Conservation (phyloP, 1,284 basidiomycete species). For the Phaffia rhodozyma region DNA sequence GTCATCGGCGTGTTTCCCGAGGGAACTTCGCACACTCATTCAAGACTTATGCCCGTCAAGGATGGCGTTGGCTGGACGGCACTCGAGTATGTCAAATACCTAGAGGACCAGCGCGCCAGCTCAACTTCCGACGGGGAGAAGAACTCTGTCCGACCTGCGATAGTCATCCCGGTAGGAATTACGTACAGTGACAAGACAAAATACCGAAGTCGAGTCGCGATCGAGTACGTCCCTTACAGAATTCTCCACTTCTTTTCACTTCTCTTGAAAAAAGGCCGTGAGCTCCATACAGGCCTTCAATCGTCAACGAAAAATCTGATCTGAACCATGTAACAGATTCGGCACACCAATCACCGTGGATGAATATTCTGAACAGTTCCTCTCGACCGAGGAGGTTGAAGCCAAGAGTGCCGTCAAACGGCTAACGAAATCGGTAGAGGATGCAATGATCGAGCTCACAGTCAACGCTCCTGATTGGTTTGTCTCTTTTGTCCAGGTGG, state of each 20-base stretch:
- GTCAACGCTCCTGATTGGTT: constrained; percentile 91
- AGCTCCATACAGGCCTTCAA: not conserved
- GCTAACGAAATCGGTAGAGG: constrained; percentile 62
- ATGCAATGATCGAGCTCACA: constrained; percentile 58
- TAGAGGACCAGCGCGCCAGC: constrained; percentile 39
- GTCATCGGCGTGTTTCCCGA: constrained; percentile 91
- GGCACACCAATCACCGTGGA: constrained; percentile 66
- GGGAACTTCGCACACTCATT: constrained; percentile 63
- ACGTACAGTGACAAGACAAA: constrained; percentile 91
- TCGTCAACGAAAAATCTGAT: no score
- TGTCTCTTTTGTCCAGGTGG: constrained; percentile 23
- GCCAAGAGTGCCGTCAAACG: constrained; percentile 73
- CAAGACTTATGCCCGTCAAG: constrained; percentile 83
- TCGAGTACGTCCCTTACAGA: constrained; percentile 35
- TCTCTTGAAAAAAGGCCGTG: not conserved
- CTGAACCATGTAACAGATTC: constrained; percentile 46
- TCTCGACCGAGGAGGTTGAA: constrained; percentile 52
- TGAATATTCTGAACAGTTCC: constrained; percentile 62
- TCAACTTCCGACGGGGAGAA: constrained; percentile 24
- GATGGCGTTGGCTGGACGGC: constrained; percentile 94
- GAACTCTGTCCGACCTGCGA: constrained; percentile 36
- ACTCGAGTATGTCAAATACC: constrained; percentile 78
- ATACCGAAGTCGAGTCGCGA: constrained; percentile 58
- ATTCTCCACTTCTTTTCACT: not conserved
- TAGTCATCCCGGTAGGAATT: constrained; percentile 71